These are phyloP conservation scores for Suillus lakei DNA, from an alignment of 768 basidiomycete genomes.

Conservation along the genomic window DNA sequence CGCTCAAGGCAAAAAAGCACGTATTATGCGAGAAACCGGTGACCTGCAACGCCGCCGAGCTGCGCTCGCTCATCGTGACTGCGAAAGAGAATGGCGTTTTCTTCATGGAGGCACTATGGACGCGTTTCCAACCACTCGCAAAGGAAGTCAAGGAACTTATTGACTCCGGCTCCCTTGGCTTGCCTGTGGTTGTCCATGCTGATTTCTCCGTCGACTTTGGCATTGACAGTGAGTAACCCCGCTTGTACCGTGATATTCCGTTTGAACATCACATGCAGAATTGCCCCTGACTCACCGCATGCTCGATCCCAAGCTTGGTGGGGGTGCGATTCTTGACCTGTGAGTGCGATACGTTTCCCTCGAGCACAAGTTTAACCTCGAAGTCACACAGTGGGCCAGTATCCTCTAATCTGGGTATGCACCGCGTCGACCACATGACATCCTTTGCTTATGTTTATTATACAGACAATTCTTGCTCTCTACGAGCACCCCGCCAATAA, in stretches of 20 bases:
- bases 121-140: slow-evolving; percentile 42
- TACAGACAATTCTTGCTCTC: slow-evolving; percentile 51
- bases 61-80: slow-evolving; percentile 47
- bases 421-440: background rate
- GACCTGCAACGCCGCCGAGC: slow-evolving; percentile 53
- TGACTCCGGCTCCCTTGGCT: slow-evolving; percentile 43
- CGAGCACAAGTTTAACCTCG: slow-evolving; percentile 1
- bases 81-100: slow-evolving; percentile 56
- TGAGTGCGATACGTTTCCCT: slow-evolving; percentile 24
- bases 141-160: slow-evolving; percentile 40
- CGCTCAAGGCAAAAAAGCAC: slow-evolving; percentile 53
- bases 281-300: slow-evolving; percentile 49
- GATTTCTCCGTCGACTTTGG: slow-evolving; percentile 52
- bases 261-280: slow-evolving; percentile 29
- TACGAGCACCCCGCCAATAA: slow-evolving; percentile 54
- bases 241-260: background rate
- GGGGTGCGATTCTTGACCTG: slow-evolving; percentile 57
- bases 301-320: slow-evolving; percentile 55
- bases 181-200: slow-evolving; percentile 46
- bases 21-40: slow-evolving; percentile 62
- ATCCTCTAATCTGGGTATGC: slow-evolving; percentile 50
- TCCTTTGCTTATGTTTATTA: slow-evolving; percentile 22
- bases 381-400: slow-evolving; percentile 42
- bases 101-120: slow-evolving; percentile 64
- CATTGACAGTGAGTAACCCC: slow-evolving; percentile 43